A percentile compares a stretch with the other conserved stretches of the same genome.
These are phyloP conservation scores for Picea mariana DNA, from an alignment of 83 land plant genomes.

Conservation along the genomic window DNA sequence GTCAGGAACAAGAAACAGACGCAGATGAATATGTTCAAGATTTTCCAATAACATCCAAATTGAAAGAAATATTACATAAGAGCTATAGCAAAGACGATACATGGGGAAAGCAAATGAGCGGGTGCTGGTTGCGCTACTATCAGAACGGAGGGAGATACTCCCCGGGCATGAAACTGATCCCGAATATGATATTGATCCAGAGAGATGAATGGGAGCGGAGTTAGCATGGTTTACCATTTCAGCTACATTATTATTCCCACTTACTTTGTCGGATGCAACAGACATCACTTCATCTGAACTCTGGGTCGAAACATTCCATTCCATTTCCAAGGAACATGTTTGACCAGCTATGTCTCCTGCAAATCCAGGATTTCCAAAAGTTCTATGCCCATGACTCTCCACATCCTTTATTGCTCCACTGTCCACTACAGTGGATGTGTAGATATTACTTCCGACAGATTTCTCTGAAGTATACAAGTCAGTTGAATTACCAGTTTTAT, in stretches of 20 bases:
- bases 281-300: neutral
- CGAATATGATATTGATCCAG: slow-evolving; percentile 44
- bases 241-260: slow-evolving; percentile 5
- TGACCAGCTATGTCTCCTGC: neutral
- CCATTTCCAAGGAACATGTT: neutral
- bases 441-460: neutral
- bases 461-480: neutral
- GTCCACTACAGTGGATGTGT: neutral
- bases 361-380: neutral
- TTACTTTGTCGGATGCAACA: slow-evolving; percentile 5
- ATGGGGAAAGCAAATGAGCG: slow-evolving; percentile 81
- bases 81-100: slow-evolving; percentile 26
- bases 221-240: neutral
- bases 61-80: too few species aligned
- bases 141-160: slow-evolving; percentile 73
- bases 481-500: neutral
- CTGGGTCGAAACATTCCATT: neutral
- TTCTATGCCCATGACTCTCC: neutral
- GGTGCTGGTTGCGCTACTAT: slow-evolving; percentile 69
- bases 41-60: too few species aligned
- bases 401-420: neutral
- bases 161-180: slow-evolving; percentile 70
- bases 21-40: too few species aligned
- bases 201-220: slow-evolving; percentile 26
- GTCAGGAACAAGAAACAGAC: too few species aligned